A percentile compares a stretch with the other conserved stretches of the same genome.
Evolutionary conservation across 768 basidiomycete species (phyloP).

Genomic region (Termitomyces sp.): DNA sequence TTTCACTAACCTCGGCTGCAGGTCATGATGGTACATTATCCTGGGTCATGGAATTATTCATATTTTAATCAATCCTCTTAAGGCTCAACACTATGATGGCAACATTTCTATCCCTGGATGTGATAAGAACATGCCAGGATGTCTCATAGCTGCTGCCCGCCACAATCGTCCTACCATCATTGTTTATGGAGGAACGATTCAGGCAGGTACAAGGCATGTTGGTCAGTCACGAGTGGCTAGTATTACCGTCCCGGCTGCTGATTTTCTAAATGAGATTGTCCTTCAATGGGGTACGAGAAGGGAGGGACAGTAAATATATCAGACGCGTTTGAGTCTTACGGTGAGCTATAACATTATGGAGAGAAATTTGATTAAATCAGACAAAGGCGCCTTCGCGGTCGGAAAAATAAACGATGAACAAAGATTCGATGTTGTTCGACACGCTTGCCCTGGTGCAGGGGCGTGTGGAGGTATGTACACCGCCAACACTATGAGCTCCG

Average conservation of each 20-base stretch:
- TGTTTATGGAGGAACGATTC: constrained; percentile 84
- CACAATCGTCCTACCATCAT: constrained; percentile 88
- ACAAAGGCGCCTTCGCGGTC: constrained; percentile 66
- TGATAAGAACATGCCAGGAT: constrained; percentile 93
- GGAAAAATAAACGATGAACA: constrained; percentile 79
- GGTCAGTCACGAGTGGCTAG: constrained; percentile 31
- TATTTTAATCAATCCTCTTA: neutral
- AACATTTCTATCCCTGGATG: constrained; percentile 86
- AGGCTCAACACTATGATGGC: constrained; percentile 88
- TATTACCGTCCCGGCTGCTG: constrained; percentile 13
- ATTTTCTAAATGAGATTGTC: constrained; percentile 49
- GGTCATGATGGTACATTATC: constrained; percentile 49
- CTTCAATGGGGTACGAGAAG: constrained; percentile 66
- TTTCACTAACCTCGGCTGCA: constrained; percentile 28
- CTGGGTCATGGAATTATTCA: no score
- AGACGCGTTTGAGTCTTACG: constrained; percentile 83
- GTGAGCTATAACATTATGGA: constrained; percentile 26
- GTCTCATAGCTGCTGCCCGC: constrained; percentile 79
- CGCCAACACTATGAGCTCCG: constrained; percentile 87
- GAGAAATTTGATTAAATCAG: neutral
- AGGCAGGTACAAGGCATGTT: constrained; percentile 66
- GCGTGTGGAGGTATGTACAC: constrained; percentile 90
- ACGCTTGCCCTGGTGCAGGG: constrained; percentile 82
- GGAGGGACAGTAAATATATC: constrained; percentile 84
- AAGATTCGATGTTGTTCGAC: constrained; percentile 77